These are phyloP conservation scores for Dipodascus geniculatus DNA, from an alignment of 805 yeast genomes.

Conservation along the genomic window DNA sequence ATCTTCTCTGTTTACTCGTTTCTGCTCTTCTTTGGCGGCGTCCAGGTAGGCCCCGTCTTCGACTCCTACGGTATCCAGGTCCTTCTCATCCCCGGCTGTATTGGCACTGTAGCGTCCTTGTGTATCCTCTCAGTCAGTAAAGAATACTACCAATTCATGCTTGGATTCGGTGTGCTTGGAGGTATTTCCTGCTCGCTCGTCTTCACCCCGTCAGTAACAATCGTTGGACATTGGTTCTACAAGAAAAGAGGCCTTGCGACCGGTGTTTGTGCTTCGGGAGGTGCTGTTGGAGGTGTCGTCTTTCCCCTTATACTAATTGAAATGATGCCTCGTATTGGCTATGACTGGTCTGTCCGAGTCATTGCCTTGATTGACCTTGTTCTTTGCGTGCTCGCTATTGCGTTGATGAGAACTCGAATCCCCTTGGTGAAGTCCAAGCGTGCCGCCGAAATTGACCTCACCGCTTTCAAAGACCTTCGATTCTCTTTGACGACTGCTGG, in stretches of 20 bases:
- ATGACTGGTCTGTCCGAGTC: constrained; percentile 46
- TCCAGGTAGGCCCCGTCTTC: constrained; percentile 40
- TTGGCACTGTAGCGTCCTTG: constrained; percentile 36
- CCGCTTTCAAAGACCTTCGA: constrained; percentile 19
- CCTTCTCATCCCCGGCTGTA: constrained; percentile 35
- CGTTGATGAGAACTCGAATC: constrained; percentile 30
- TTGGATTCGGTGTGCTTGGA: constrained; percentile 41
- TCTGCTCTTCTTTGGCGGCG: constrained; percentile 32
- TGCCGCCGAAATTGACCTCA: constrained; percentile 21
- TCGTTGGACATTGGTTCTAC: constrained; percentile 51
- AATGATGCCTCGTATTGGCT: constrained; percentile 39
- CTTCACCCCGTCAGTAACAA: constrained; percentile 43
- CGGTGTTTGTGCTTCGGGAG: constrained; percentile 55
- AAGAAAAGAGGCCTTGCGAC: constrained; percentile 46
- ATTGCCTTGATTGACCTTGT: constrained; percentile 29
- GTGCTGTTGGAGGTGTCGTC: constrained; percentile 53
- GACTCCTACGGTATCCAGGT: constrained; percentile 44
- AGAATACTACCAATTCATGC: constrained; percentile 45
- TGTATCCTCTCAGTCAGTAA: constrained; percentile 40
- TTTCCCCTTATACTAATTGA: constrained; percentile 43
- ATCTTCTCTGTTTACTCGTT: constrained; percentile 26
- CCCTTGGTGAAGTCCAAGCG: constrained; percentile 14
- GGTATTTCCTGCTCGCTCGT: constrained; percentile 38
- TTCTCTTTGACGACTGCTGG: constrained; percentile 22
- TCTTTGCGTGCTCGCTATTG: constrained; percentile 22